These are phyloP conservation scores for Cladosporium velox DNA, from an alignment of 2,329 filamentous ascomycete species.

Conservation along the genomic window DNA sequence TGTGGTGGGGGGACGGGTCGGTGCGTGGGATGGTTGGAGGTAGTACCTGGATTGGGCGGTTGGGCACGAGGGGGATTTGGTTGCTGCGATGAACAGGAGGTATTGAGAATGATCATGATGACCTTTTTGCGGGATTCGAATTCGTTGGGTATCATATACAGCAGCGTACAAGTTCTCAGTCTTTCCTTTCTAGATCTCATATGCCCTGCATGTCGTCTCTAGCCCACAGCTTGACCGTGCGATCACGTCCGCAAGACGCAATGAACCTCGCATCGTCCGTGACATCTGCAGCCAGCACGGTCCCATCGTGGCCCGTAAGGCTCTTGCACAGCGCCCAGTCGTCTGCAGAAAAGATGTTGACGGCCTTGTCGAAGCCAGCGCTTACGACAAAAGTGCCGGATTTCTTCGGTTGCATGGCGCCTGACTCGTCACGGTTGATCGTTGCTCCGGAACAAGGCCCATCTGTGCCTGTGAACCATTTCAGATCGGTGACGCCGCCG, in stretches of 20 bases:
- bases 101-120: background rate
- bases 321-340: constrained; percentile 91
- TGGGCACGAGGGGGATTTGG: background rate
- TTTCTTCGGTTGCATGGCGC: constrained; percentile 66
- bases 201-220: constrained; percentile 68
- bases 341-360: constrained; percentile 94
- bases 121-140: background rate
- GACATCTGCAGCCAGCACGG: constrained; percentile 87
- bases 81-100: too few species aligned
- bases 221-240: constrained; percentile 95
- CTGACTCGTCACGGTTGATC: constrained; percentile 52
- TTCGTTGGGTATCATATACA: constrained; percentile 7
- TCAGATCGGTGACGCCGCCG: constrained; percentile 86
- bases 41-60: background rate
- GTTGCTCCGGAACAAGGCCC: constrained; percentile 61
- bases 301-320: constrained; percentile 85
- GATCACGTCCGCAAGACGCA: constrained; percentile 88
- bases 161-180: background rate
- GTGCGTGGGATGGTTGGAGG: background rate
- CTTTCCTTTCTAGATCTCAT: constrained; percentile 22
- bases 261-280: constrained; percentile 88
- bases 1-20: background rate
- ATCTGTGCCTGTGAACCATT: constrained; percentile 90
- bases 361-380: constrained; percentile 88
- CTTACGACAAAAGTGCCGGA: constrained; percentile 89